Percentiles rank a stretch among this genome's conserved stretches.
Evolutionary conservation across 768 basidiomycete species (phyloP).

Genomic region (Clitopilus hobsonii): DNA sequence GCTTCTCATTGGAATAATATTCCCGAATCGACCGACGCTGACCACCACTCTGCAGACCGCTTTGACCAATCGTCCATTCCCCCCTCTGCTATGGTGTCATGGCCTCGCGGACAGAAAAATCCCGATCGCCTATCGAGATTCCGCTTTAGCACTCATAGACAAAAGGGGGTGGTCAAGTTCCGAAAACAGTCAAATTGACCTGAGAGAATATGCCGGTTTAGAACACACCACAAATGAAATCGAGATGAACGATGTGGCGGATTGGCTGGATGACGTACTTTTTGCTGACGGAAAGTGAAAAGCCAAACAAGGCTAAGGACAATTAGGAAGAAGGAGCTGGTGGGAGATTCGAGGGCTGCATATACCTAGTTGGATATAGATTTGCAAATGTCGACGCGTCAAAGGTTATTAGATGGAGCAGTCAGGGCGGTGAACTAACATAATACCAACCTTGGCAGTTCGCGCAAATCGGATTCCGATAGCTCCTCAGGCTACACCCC

Average conservation of each 20-base stretch:
- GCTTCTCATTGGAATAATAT: too few relatives aligned
- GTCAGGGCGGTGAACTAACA: background rate
- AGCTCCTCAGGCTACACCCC: background rate
- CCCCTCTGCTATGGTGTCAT: slow-evolving; percentile 32
- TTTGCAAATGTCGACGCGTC: background rate
- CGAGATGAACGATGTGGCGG: slow-evolving; percentile 3
- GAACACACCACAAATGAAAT: slow-evolving; percentile 1
- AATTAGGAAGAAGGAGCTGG: too few relatives aligned
- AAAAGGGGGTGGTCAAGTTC: slow-evolving; percentile 12
- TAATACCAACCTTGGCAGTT: too few relatives aligned
- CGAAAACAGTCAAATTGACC: background rate
- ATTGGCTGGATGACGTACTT: slow-evolving; percentile 2
- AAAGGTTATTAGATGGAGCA: background rate
- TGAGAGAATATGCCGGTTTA: background rate
- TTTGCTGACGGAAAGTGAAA: background rate
- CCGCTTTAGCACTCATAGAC: slow-evolving; percentile 22
- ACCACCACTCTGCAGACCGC: too few relatives aligned
- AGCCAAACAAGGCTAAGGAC: background rate
- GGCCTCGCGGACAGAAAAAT: slow-evolving; percentile 28
- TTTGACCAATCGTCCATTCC: background rate
- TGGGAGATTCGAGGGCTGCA: background rate
- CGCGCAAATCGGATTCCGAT: background rate
- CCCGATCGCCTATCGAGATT: slow-evolving; percentile 24
- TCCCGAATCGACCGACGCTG: too few relatives aligned
- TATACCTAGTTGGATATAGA: too few relatives aligned